phyloP scores from a whole-genome alignment of 106 monocot species.

The Acorus calamus region DNA sequence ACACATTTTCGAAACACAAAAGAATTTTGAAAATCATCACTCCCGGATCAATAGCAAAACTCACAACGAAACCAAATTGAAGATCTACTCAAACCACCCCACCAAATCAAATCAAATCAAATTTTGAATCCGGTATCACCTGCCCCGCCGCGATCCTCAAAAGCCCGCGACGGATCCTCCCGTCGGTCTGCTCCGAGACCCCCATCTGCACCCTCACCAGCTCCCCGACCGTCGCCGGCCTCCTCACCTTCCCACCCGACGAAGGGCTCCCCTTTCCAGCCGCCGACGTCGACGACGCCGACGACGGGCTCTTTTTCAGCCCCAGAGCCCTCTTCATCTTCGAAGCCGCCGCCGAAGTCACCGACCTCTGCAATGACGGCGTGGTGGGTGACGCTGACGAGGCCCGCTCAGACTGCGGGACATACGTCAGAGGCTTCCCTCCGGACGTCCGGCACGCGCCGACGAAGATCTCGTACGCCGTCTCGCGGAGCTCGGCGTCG shows the following conservation, averaged over 20 bases:
- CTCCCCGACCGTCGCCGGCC: constrained; percentile 11
- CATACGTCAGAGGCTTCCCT: constrained; percentile 16
- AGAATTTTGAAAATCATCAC: too few relatives aligned
- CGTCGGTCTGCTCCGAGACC: constrained; percentile 16
- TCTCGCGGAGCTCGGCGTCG: constrained; percentile 16
- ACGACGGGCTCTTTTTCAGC: constrained; percentile 7
- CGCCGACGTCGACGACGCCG: neutral
- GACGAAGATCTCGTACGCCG: constrained; percentile 31
- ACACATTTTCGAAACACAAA: too few relatives aligned
- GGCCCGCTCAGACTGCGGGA: constrained; percentile 6
- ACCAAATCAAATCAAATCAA: too few relatives aligned
- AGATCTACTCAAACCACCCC: too few relatives aligned
- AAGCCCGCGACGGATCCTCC: constrained; percentile 13
- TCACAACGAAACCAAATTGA: neutral
- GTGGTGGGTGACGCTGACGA: constrained; percentile 4
- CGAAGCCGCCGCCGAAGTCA: constrained; percentile 22
- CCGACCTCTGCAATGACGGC: constrained; percentile 3
- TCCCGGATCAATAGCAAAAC: neutral
- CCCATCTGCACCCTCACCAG: constrained; percentile 22
- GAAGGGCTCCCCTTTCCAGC: too few relatives aligned
- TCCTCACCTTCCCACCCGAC: constrained; percentile 6
- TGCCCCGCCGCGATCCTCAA: constrained; percentile 19
- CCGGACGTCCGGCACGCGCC: constrained; percentile 19
- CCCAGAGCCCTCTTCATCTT: constrained; percentile 35
- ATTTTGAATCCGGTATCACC: constrained; percentile 1